Evolutionary conservation across 768 basidiomycete genomes (phyloP).

Genomic region (Phlebiopsis flavidoalba): DNA sequence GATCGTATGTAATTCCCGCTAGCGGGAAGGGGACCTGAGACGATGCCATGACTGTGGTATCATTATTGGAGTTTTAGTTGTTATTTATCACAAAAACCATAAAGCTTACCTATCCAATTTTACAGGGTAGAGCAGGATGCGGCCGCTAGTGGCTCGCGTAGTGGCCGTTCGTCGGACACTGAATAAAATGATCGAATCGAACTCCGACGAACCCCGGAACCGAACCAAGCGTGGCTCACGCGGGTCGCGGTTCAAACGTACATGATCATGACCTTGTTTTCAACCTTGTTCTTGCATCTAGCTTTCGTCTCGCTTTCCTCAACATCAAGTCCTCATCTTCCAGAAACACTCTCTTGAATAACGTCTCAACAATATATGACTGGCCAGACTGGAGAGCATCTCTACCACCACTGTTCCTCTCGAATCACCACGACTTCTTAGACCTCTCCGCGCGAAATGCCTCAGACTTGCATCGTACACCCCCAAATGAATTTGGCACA

Average conservation of each 20-base stretch:
- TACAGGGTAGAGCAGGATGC: neutral
- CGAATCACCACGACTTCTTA: constrained; percentile 12
- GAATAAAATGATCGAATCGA: neutral
- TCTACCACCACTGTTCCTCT: constrained; percentile 13
- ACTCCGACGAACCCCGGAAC: neutral
- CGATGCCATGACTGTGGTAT: neutral
- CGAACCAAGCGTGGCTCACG: neutral
- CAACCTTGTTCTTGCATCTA: neutral
- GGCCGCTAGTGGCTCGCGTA: neutral
- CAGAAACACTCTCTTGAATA: neutral
- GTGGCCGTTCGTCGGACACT: neutral
- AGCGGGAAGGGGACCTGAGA: constrained; percentile 32
- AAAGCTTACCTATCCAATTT: neutral
- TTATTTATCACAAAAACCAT: neutral
- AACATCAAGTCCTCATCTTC: neutral
- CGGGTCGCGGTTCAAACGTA: too few species aligned
- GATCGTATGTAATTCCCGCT: constrained; percentile 43
- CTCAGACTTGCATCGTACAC: constrained; percentile 4
- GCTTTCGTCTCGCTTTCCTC: neutral
- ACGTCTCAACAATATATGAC: neutral
- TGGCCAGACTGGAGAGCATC: constrained; percentile 1
- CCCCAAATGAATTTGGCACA: neutral
- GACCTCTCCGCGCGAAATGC: constrained; percentile 13
- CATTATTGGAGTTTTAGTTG: neutral
- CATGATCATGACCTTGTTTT: neutral